Evolutionary conservation across 2,329 filamentous ascomycete species (phyloP).

Genomic region (Bimuria novae-zelandiae): DNA sequence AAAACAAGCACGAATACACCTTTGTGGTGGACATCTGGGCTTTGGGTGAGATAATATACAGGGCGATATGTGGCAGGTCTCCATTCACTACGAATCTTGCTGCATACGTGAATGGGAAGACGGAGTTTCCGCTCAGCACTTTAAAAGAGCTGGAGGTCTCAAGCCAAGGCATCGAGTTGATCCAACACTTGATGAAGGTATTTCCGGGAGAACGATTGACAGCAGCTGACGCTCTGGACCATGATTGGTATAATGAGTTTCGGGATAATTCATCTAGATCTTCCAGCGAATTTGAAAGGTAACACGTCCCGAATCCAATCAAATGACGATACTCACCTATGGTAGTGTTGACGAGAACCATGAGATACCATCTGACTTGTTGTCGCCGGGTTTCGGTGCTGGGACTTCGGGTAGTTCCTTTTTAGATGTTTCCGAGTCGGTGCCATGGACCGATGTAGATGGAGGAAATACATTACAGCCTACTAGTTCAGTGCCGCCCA

Average conservation of each 20-base stretch:
- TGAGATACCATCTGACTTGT: neutral
- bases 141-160: neutral
- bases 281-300: neutral
- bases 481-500: neutral
- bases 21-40: slow-evolving; percentile 23
- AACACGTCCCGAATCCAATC: neutral
- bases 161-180: neutral
- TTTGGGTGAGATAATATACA: slow-evolving; percentile 11
- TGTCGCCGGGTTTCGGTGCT: neutral
- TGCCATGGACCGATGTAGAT: neutral
- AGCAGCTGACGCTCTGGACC: neutral
- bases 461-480: neutral
- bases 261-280: neutral
- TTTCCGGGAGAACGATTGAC: slow-evolving; percentile 3
- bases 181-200: neutral
- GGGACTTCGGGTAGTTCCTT: neutral
- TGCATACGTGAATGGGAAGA: neutral
- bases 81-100: neutral
- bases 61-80: neutral
- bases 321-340: neutral
- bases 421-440: neutral
- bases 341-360: neutral
- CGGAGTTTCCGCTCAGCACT: neutral
- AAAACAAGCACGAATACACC: slow-evolving; percentile 2
- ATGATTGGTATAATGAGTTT: slow-evolving; percentile 1